Evolutionary conservation across 345 rosid genomes (phyloP), one percentile per base, ranked within the genome.

Genomic region (Syzygium aromaticum): DNA sequence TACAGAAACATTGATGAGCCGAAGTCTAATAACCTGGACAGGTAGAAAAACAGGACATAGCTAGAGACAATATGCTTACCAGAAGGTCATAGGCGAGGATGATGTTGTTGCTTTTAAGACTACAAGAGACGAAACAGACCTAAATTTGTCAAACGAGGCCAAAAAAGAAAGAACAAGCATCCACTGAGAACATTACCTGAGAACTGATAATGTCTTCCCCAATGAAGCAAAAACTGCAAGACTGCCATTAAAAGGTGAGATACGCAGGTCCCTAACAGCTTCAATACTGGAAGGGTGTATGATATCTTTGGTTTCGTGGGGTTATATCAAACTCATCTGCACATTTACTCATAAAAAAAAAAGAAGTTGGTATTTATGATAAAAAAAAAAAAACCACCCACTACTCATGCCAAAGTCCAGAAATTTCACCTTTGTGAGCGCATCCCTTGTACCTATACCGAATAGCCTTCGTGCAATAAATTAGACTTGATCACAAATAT

Each of bases 191-290:
- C 23, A 80, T 30, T 88, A 94, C 98, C 96, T 96, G 88, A 94
- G 88, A 91, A 95, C 91, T 52, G 95, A 93, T 91, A 96, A 80
- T 67, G 92, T 94, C 91, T 95, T 97, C 77, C 98, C 98, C 63
- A 97, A 86, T 85, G 98, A 93, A 88, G 98, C 94, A 89, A 90
- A 94, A 57, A 95, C 94, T 23, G 90, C 96, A 88, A 92, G 95
- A 87, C 88, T 91, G 49, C 91, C 84, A 84, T 91, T 85, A 85
- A 78, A 91, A 33, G 97, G 96, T 90, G 96, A 95, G 77, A 97
- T 87, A 77, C 86, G 96, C 89, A 97, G 89, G 91, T 95, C 95
- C 94, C 94, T 96, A 84, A 96, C 90, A 52, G 94, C 93, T 93
- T 89, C 93, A 77, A 94, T 93, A 73, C 86, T 67, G 73, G 92